phyloP scores from a whole-genome alignment of 495 filamentous ascomycete species.

The Xylaria nigripes region DNA sequence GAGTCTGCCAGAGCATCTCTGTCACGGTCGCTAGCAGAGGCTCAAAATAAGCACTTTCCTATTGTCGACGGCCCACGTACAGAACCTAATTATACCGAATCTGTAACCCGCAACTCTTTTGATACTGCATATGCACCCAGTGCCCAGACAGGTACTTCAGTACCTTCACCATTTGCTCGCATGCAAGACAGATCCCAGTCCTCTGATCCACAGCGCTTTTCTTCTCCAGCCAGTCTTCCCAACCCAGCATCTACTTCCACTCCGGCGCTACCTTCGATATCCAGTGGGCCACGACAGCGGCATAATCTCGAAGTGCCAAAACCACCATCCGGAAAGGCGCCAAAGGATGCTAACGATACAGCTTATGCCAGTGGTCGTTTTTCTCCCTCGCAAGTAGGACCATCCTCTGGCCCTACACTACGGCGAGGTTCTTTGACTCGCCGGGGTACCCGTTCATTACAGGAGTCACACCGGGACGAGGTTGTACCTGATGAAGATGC shows the following conservation, averaged over 20 bases:
- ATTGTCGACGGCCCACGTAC: conserved; percentile 25
- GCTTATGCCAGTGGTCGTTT: conserved; percentile 68
- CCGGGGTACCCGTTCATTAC: conserved; percentile 72
- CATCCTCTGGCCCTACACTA: conserved; percentile 28
- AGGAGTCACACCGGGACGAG: conserved; percentile 76
- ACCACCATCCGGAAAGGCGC: conserved; percentile 38
- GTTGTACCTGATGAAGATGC: conserved; percentile 83
- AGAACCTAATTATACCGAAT: conserved; percentile 20
- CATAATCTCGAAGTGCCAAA: conserved; percentile 87
- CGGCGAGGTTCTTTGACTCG: conserved; percentile 77
- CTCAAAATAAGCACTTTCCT: conserved; percentile 24
- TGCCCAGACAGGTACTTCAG: conserved; percentile 21
- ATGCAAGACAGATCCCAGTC: conserved; percentile 5
- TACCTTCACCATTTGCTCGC: conserved; percentile 17
- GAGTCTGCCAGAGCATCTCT: conserved; percentile 26
- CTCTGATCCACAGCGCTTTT: conserved; percentile 53
- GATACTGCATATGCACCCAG: conserved; percentile 9
- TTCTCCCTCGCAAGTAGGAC: conserved; percentile 61
- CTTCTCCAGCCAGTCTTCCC: conserved; percentile 60
- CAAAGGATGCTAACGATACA: conserved; percentile 54
- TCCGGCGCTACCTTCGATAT: conserved; percentile 33
- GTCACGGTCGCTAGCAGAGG: conserved; percentile 28
- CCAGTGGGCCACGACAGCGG: conserved; percentile 58
- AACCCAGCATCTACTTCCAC: conserved; percentile 37
- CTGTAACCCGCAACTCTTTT: conserved; percentile 9